Conservation (phyloP, 2,329 filamentous ascomycete genomes). For the Fusarium nanum region DNA sequence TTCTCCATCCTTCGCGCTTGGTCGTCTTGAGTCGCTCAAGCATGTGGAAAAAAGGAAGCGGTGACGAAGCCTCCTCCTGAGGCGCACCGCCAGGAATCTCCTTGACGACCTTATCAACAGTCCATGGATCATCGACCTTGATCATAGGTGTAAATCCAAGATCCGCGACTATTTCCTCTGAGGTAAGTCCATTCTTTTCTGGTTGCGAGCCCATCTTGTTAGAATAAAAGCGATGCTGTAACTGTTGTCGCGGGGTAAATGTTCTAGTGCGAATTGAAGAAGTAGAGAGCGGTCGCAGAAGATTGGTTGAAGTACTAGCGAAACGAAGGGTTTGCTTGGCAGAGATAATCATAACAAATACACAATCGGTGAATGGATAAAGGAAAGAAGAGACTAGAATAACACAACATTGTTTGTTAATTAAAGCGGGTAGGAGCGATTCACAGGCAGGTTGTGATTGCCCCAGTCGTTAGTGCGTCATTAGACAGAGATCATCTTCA, state of each 20-base stretch:
- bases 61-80: slow-evolving; percentile 72
- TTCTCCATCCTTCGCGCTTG: slow-evolving; percentile 94
- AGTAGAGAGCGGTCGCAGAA: not conserved
- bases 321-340: slow-evolving; percentile 7
- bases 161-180: slow-evolving; percentile 37
- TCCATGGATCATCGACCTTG: slow-evolving; percentile 63
- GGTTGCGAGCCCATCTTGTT: slow-evolving; percentile 49
- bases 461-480: slow-evolving; percentile 9
- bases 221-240: slow-evolving; percentile 8
- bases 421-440: slow-evolving; percentile 3
- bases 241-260: slow-evolving; percentile 35
- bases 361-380: not conserved
- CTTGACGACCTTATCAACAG: slow-evolving; percentile 71
- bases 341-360: slow-evolving; percentile 18
- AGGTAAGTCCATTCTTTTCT: slow-evolving; percentile 31
- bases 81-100: slow-evolving; percentile 68
- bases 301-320: not conserved
- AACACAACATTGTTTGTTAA: slow-evolving; percentile 9
- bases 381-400: slow-evolving; percentile 7
- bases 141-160: slow-evolving; percentile 53
- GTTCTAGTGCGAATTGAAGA: not conserved
- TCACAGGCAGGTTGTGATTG: not conserved
- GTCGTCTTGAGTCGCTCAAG: slow-evolving; percentile 95
- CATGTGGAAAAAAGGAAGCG: slow-evolving; percentile 92
- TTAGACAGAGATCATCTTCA: not conserved